These are phyloP conservation scores for Verbena officinalis DNA, from an alignment of 257 asterid genomes.

Conservation along the genomic window DNA sequence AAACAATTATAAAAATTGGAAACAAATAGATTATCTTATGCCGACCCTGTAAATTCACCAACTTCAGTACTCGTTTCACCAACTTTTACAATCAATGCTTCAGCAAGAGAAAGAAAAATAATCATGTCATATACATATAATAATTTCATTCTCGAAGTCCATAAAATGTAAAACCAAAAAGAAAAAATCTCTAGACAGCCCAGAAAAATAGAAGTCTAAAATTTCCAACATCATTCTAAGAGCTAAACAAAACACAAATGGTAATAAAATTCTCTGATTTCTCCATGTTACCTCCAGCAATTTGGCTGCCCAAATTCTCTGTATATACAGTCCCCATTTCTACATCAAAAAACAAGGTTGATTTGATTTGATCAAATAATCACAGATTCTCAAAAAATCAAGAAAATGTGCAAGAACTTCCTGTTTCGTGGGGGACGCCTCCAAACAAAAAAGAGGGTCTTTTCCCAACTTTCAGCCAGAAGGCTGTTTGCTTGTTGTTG, in stretches of 20 bases:
- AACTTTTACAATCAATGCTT: not conserved
- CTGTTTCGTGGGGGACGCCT: too few species aligned
- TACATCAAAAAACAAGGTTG: too few species aligned
- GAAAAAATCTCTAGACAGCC: slow-evolving; percentile 26
- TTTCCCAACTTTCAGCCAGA: too few species aligned
- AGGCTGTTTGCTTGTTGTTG: not conserved
- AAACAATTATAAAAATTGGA: too few species aligned
- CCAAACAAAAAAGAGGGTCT: too few species aligned
- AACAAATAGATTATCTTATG: too few species aligned
- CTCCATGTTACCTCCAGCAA: slow-evolving; percentile 36
- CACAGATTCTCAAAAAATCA: too few species aligned
- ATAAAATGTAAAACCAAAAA: slow-evolving; percentile 31
- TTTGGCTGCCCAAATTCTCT: slow-evolving; percentile 49
- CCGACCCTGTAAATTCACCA: too few species aligned
- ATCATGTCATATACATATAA: slow-evolving; percentile 23
- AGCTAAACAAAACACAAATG: slow-evolving; percentile 26
- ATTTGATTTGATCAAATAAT: too few species aligned
- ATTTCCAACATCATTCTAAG: slow-evolving; percentile 43
- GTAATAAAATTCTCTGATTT: slow-evolving; percentile 27
- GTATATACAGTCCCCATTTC: slow-evolving; percentile 55
- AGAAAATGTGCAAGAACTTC: too few species aligned
- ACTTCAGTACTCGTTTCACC: too few species aligned
- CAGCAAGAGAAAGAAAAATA: not conserved
- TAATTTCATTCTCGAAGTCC: slow-evolving; percentile 19
- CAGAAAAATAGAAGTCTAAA: slow-evolving; percentile 40